Conservation (phyloP, 2,329 filamentous ascomycete species). For the Cladophialophora yegresii region DNA sequence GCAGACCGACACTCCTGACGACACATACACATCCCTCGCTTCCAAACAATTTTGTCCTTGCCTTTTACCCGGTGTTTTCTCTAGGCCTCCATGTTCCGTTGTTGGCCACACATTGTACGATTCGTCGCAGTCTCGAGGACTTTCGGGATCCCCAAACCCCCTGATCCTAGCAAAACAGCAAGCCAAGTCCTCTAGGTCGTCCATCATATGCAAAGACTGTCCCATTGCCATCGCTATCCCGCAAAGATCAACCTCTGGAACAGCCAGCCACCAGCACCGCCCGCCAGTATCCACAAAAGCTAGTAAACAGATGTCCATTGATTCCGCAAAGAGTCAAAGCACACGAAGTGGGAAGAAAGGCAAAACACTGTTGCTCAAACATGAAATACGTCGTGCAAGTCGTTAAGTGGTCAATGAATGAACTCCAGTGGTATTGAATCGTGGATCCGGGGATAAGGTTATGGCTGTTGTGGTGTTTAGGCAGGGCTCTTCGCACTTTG, state of each 20-base stretch:
- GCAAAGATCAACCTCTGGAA: slow-evolving; percentile 24
- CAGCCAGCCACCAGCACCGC: slow-evolving; percentile 32
- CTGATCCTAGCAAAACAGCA: slow-evolving; percentile 22
- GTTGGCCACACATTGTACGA: slow-evolving; percentile 12
- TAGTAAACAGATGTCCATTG: slow-evolving; percentile 34
- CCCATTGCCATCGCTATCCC: slow-evolving; percentile 20
- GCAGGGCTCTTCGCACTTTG: slow-evolving; percentile 49
- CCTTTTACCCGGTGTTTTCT: slow-evolving; percentile 27
- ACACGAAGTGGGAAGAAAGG: slow-evolving; percentile 28
- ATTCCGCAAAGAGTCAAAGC: slow-evolving; percentile 28
- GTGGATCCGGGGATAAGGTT: slow-evolving; percentile 13
- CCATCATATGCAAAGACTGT: slow-evolving; percentile 35
- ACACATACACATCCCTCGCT: slow-evolving; percentile 14
- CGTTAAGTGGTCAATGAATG: slow-evolving; percentile 27
- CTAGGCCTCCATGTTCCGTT: slow-evolving; percentile 32
- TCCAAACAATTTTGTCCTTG: slow-evolving; percentile 19
- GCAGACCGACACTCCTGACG: slow-evolving; percentile 3
- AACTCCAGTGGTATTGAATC: slow-evolving; percentile 25
- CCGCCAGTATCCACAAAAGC: slow-evolving; percentile 35
- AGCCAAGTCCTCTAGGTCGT: slow-evolving; percentile 33
- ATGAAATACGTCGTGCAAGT: slow-evolving; percentile 34
- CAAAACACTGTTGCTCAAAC: slow-evolving; percentile 33
- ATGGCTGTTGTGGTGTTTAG: slow-evolving; percentile 16
- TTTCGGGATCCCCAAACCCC: slow-evolving; percentile 12
- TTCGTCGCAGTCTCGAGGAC: slow-evolving; percentile 11